Percentiles rank a stretch among this genome's conserved stretches.
These are phyloP conservation scores for Daedalea quercina DNA, from an alignment of 768 basidiomycete species.

Conservation along the genomic window DNA sequence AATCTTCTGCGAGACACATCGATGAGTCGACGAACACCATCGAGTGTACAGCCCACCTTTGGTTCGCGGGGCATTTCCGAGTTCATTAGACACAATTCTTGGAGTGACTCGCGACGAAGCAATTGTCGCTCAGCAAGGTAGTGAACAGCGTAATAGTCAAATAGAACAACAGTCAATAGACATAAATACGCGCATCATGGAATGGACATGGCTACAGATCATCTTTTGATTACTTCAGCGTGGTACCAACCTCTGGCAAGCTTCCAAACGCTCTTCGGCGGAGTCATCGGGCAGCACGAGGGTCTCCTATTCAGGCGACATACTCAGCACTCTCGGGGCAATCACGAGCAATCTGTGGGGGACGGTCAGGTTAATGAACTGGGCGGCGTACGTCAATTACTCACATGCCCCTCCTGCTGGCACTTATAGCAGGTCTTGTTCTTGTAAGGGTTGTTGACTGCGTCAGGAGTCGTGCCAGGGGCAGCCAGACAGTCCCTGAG, in stretches of 20 bases:
- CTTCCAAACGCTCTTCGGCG: background rate
- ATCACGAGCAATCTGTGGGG: conserved; percentile 26
- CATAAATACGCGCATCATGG: conserved; percentile 3
- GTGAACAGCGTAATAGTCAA: background rate
- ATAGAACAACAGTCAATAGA: conserved; percentile 6
- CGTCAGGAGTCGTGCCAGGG: conserved; percentile 46
- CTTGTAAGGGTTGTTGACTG: conserved; percentile 46
- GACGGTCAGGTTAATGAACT: background rate
- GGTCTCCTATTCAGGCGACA: conserved; percentile 10
- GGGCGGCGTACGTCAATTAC: conserved; percentile 19
- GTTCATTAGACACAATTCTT: too few relatives aligned
- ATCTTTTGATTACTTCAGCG: background rate
- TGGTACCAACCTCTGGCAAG: background rate
- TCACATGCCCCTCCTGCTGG: conserved; percentile 80
- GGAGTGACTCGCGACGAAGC: too few relatives aligned
- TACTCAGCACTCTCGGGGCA: conserved; percentile 27
- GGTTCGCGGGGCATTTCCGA: too few relatives aligned
- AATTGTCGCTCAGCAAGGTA: too few relatives aligned
- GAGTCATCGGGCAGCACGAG: conserved; percentile 6
- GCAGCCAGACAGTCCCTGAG: conserved; percentile 77
- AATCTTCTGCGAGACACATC: too few relatives aligned
- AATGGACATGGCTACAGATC: background rate
- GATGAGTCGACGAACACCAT: too few relatives aligned
- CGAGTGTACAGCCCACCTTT: too few relatives aligned
- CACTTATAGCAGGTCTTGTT: conserved; percentile 86